Percentiles rank a stretch among this genome's conserved stretches.
Evolutionary conservation across 352 stramenopile genomes (phyloP).

Genomic region (Pythium aristosporum): DNA sequence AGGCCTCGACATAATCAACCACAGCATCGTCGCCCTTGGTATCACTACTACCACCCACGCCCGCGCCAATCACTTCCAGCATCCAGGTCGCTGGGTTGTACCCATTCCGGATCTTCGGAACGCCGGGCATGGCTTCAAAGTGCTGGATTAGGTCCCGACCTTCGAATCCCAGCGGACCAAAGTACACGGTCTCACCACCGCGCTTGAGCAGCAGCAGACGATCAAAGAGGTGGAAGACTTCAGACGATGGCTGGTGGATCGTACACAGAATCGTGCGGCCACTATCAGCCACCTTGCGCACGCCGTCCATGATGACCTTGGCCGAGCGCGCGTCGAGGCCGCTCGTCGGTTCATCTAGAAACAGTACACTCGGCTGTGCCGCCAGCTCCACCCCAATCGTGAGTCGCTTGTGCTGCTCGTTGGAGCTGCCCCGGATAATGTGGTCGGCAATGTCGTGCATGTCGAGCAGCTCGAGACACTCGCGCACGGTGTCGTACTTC

Average conservation of each 20-base stretch:
- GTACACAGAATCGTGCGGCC: constrained; percentile 81
- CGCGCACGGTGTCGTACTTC: constrained; percentile 38
- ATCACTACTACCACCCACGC: too few relatives aligned
- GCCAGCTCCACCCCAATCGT: constrained; percentile 80
- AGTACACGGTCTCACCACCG: constrained; percentile 18
- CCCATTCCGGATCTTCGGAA: constrained; percentile 34
- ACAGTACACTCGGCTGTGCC: constrained; percentile 69
- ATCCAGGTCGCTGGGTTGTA: constrained; percentile 69
- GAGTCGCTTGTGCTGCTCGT: constrained; percentile 38
- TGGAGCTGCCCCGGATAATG: constrained; percentile 31
- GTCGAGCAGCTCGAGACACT: constrained; percentile 39
- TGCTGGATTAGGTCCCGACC: constrained; percentile 39
- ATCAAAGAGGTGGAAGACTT: constrained; percentile 77
- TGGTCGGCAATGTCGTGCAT: constrained; percentile 34
- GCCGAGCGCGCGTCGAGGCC: constrained; percentile 46
- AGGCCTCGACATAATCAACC: too few relatives aligned
- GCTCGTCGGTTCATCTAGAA: constrained; percentile 63
- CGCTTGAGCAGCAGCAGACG: constrained; percentile 33
- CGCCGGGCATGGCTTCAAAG: constrained; percentile 52
- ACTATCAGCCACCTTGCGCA: constrained; percentile 47
- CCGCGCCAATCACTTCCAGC: constrained; percentile 17
- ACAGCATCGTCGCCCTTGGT: too few relatives aligned
- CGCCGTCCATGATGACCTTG: constrained; percentile 48
- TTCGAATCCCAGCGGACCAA: constrained; percentile 37
- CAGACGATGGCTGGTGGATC: constrained; percentile 83